Conservation (phyloP, 495 filamentous ascomycete genomes). For the Delitschia confertaspora region DNA sequence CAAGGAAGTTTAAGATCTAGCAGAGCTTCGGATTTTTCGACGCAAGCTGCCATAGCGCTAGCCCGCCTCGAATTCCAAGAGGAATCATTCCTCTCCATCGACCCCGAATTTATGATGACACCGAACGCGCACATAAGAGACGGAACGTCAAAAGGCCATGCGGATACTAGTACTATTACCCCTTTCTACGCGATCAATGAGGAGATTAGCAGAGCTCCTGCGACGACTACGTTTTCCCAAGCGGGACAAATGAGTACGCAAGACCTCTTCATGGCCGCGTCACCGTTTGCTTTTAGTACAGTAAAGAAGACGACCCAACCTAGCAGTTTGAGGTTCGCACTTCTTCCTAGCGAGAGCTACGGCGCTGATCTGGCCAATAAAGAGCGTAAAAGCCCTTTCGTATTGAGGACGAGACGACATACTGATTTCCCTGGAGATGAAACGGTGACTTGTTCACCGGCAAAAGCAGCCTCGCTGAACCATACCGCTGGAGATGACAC, state of each 20-base stretch:
- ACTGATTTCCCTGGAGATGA: too few species aligned
- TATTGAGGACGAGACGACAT: too few species aligned
- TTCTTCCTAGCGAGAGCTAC: conserved; percentile 14
- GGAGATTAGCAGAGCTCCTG: conserved; percentile 3
- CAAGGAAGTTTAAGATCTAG: conserved; percentile 3
- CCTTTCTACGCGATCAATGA: conserved; percentile 23
- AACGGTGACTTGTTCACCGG: too few species aligned
- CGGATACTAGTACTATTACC: conserved; percentile 5
- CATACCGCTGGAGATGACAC: too few species aligned
- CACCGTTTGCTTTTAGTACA: conserved; percentile 27
- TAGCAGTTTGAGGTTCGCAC: conserved; percentile 19
- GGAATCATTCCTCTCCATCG: conserved; percentile 8
- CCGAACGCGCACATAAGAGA: neutral
- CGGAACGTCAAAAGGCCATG: neutral
- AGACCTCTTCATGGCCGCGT: conserved; percentile 23
- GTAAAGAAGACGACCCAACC: conserved; percentile 23
- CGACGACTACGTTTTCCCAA: neutral
- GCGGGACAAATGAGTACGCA: conserved; percentile 23
- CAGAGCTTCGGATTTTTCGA: conserved; percentile 9
- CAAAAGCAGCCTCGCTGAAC: too few species aligned
- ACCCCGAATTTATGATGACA: conserved; percentile 4
- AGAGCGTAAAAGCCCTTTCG: too few species aligned
- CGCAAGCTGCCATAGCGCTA: conserved; percentile 17
- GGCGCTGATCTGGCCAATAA: too few species aligned
- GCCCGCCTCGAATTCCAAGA: conserved; percentile 22